Conservation (phyloP, 495 filamentous ascomycete genomes). For the Penicillium soppii region DNA sequence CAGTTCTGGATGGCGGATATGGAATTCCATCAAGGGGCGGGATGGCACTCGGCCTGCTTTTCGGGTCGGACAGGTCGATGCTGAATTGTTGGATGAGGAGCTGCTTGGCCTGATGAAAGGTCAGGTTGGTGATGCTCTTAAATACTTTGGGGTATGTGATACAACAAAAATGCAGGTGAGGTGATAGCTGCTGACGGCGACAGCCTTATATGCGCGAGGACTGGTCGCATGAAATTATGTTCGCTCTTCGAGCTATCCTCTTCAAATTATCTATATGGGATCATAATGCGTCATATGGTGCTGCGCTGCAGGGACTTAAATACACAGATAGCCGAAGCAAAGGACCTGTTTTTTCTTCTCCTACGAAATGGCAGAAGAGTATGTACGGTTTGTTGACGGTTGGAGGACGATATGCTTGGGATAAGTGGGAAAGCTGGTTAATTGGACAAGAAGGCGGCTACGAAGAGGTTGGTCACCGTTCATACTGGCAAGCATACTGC, state of each 20-base stretch:
- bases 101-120: conserved; percentile 79
- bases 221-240: conserved; percentile 81
- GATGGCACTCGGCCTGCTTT: conserved; percentile 83
- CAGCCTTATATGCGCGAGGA: conserved; percentile 68
- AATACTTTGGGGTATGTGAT: conserved; percentile 68
- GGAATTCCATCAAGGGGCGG: conserved; percentile 69
- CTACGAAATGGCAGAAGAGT: conserved; percentile 75
- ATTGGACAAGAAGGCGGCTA: conserved; percentile 70
- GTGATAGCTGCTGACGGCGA: conserved; percentile 1
- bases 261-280: conserved; percentile 98
- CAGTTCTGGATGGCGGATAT: conserved; percentile 55
- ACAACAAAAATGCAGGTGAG: too few relatives aligned
- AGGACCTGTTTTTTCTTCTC: conserved; percentile 57
- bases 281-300: conserved; percentile 91
- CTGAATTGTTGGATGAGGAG: conserved; percentile 93
- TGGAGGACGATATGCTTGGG: conserved; percentile 84
- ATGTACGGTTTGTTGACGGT: conserved; percentile 84
- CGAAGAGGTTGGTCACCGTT: conserved; percentile 48
- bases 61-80: conserved; percentile 94
- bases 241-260: conserved; percentile 72
- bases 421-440: conserved; percentile 85
- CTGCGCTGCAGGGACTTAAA: conserved; percentile 83
- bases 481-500: not conserved
- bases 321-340: conserved; percentile 80
- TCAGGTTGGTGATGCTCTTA: conserved; percentile 86